Evolutionary conservation across 2,329 filamentous ascomycete species (phyloP).

Genomic region (Metarhizium album): DNA sequence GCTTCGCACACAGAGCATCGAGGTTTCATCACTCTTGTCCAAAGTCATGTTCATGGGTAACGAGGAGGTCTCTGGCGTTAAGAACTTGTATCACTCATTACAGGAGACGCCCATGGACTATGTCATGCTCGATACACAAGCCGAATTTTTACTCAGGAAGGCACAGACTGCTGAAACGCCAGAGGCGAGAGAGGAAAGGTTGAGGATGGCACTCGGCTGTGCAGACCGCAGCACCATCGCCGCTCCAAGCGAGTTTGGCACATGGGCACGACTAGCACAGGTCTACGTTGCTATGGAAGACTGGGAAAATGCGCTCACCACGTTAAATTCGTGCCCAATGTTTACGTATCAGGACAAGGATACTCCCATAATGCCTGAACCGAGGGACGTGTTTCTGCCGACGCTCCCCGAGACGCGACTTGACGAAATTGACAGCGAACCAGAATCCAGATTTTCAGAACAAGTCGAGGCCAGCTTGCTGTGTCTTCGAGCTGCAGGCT

Average conservation of each 20-base stretch:
- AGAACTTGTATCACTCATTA: constrained; percentile 76
- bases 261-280: constrained; percentile 88
- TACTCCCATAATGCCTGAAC: constrained; percentile 86
- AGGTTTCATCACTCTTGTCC: constrained; percentile 85
- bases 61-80: constrained; percentile 92
- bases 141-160: constrained; percentile 83
- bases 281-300: constrained; percentile 91
- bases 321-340: constrained; percentile 97
- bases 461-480: constrained; percentile 79
- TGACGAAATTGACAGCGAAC: constrained; percentile 92
- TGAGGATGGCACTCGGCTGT: constrained; percentile 81
- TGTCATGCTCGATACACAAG: constrained; percentile 87
- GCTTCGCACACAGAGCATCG: constrained; percentile 76
- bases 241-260: constrained; percentile 92
- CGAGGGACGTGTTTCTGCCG: constrained; percentile 76
- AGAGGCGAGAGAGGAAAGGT: constrained; percentile 51
- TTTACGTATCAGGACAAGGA: constrained; percentile 99
- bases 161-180: constrained; percentile 45
- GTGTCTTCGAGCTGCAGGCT: constrained; percentile 76
- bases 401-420: constrained; percentile 80
- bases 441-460: constrained; percentile 69
- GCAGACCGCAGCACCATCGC: constrained; percentile 92
- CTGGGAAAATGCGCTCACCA: constrained; percentile 91
- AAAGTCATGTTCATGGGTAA: constrained; percentile 90
- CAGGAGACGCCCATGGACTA: constrained; percentile 96